These are phyloP conservation scores for Solanum neorickii DNA, from an alignment of 257 asterid species.

Conservation along the genomic window DNA sequence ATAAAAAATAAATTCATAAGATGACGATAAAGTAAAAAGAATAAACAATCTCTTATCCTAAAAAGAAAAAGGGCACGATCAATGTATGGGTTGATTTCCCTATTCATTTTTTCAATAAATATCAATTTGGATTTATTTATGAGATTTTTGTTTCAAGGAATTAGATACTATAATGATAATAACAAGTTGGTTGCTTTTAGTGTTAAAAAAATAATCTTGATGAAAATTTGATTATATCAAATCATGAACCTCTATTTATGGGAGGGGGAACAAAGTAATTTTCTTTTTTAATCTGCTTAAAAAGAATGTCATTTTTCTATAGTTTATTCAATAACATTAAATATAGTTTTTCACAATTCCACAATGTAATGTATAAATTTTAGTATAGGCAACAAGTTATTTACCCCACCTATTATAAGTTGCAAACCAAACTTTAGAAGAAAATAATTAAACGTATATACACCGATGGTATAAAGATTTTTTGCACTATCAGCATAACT, in stretches of 20 bases:
- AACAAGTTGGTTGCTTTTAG: background rate
- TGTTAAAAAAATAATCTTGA: background rate
- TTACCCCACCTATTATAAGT: background rate
- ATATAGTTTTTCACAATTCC: too few relatives aligned
- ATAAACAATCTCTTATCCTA: background rate
- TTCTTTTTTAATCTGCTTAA: too few relatives aligned
- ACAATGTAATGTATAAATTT: too few relatives aligned
- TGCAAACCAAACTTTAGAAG: background rate
- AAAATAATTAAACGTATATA: background rate
- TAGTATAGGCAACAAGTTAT: background rate
- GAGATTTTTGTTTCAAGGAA: background rate
- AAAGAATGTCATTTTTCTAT: too few relatives aligned
- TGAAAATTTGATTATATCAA: too few relatives aligned
- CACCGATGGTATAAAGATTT: background rate
- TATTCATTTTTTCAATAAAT: background rate
- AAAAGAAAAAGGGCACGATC: background rate
- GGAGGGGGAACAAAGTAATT: too few relatives aligned
- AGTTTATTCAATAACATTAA: too few relatives aligned
- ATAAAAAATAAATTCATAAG: background rate
- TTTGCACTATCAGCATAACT: background rate
- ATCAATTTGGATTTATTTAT: background rate
- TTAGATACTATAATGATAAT: background rate
- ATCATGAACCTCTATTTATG: background rate
- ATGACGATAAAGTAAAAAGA: background rate
- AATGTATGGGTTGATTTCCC: background rate